A percentile compares a stretch with the other conserved stretches of the same genome.
These are phyloP conservation scores for Botryotinia convoluta DNA, from an alignment of 2,329 filamentous ascomycete genomes.

Conservation along the genomic window DNA sequence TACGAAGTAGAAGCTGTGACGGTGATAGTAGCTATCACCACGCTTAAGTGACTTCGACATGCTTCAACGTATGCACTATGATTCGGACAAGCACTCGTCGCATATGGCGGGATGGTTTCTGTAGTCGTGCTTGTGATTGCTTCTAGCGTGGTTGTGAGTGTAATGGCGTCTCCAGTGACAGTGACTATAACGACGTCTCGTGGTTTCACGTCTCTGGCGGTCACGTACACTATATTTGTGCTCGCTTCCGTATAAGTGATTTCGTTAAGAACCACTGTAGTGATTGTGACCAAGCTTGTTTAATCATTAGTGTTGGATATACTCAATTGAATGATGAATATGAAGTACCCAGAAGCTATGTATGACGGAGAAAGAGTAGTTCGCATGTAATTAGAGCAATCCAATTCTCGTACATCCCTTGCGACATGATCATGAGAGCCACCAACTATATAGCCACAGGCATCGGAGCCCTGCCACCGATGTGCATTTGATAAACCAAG, in stretches of 20 bases:
- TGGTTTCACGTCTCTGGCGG: neutral
- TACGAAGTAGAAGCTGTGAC: slow-evolving; percentile 9
- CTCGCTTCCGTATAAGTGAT: slow-evolving; percentile 1
- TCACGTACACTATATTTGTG: slow-evolving; percentile 7
- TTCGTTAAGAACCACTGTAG: neutral
- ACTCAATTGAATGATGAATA: neutral
- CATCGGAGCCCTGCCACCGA: slow-evolving; percentile 1
- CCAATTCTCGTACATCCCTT: slow-evolving; percentile 5
- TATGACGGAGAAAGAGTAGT: slow-evolving; percentile 7
- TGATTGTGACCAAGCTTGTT: neutral
- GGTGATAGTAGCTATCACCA: neutral
- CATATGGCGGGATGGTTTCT: neutral
- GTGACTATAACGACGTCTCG: neutral
- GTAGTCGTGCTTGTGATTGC: neutral
- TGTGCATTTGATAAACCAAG: slow-evolving; percentile 7
- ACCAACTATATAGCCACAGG: neutral
- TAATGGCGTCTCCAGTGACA: neutral
- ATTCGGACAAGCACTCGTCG: neutral
- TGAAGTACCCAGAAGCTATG: neutral
- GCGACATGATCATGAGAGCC: slow-evolving; percentile 5
- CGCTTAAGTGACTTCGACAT: neutral
- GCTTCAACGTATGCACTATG: slow-evolving; percentile 10
- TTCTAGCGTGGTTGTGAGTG: slow-evolving; percentile 3
- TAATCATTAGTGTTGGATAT: neutral
- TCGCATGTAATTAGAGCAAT: slow-evolving; percentile 12